Evolutionary conservation across 73 alveolate species (phyloP).

Genomic region (Blepharisma japonicum): DNA sequence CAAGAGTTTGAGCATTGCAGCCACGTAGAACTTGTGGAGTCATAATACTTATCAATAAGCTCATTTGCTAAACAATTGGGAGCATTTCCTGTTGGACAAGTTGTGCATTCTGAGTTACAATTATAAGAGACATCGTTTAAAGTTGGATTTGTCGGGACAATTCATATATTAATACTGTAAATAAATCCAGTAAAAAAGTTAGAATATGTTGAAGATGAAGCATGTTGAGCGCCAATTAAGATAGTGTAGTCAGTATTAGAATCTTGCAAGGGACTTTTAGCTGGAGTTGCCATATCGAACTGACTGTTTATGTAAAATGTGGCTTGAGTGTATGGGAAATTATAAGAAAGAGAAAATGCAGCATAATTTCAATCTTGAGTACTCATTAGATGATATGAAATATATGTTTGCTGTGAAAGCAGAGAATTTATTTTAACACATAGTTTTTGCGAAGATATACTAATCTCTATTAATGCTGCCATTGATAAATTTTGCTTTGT

Average conservation of each 20-base stretch:
- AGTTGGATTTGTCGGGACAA: not conserved
- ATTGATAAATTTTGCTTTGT: not conserved
- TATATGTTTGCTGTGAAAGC: not conserved
- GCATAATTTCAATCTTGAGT: not conserved
- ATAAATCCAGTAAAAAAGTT: not conserved
- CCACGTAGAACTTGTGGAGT: not conserved
- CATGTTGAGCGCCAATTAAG: not conserved
- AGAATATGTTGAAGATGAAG: not conserved
- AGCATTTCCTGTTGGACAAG: not conserved
- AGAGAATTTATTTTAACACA: not conserved
- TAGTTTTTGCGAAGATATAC: not conserved
- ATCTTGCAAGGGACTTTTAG: not conserved
- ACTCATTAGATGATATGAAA: not conserved
- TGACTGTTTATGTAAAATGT: slow-evolving; percentile 1
- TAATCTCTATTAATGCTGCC: not conserved
- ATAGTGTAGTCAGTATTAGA: not conserved
- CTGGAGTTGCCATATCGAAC: not conserved
- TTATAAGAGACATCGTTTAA: not conserved
- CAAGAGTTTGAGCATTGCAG: not conserved
- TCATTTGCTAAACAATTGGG: not conserved
- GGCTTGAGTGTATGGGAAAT: not conserved
- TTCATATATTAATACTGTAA: not conserved
- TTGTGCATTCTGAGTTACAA: not conserved
- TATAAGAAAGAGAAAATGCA: not conserved
- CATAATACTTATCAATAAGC: not conserved